Evolutionary conservation across 352 stramenopile species (phyloP).

Genomic region (Phytophthora sp.): DNA sequence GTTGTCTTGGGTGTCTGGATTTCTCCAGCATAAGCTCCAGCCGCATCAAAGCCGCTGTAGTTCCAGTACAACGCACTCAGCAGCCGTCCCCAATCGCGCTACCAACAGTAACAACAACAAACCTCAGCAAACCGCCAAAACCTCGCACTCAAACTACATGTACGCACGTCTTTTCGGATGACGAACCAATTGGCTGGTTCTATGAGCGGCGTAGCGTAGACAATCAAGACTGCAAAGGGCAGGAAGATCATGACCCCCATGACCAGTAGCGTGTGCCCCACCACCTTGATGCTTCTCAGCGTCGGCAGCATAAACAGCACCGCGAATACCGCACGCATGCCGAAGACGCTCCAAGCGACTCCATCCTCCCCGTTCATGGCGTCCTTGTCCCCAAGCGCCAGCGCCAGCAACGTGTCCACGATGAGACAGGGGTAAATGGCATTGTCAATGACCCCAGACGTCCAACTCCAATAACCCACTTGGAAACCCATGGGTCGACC

Average conservation of each 20-base stretch:
- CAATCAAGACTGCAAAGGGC: constrained; percentile 66
- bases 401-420: constrained; percentile 67
- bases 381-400: constrained; percentile 39
- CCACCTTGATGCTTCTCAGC: constrained; percentile 71
- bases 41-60: constrained; percentile 81
- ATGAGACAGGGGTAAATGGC: constrained; percentile 87
- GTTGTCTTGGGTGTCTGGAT: constrained; percentile 73
- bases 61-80: constrained; percentile 85
- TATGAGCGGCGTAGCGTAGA: constrained; percentile 61
- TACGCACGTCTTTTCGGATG: constrained; percentile 58
- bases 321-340: constrained; percentile 56
- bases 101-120: constrained; percentile 8
- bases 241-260: constrained; percentile 75
- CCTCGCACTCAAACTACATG: neutral
- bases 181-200: constrained; percentile 72
- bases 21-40: constrained; percentile 74
- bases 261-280: constrained; percentile 66
- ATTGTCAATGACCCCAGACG: constrained; percentile 72
- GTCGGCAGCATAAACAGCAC: constrained; percentile 78
- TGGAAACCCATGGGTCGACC: constrained; percentile 87
- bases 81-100: constrained; percentile 69
- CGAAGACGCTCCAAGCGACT: constrained; percentile 47
- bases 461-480: constrained; percentile 67
- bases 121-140: neutral
- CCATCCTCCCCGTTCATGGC: constrained; percentile 17